These are phyloP conservation scores for Rozella allomycis DNA, from an alignment of 371 early-diverging fungal genomes.

Conservation along the genomic window DNA sequence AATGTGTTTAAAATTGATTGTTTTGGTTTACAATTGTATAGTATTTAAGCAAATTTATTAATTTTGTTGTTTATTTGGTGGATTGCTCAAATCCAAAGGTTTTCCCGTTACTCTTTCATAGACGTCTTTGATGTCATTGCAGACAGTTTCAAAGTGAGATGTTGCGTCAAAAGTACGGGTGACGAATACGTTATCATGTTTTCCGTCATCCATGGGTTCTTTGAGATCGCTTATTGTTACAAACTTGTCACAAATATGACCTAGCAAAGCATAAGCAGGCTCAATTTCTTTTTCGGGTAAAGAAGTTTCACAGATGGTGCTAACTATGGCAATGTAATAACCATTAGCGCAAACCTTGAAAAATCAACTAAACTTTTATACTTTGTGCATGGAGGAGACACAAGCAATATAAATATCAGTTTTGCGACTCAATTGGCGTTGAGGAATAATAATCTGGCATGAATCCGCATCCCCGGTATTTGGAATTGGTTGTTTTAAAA, in stretches of 20 bases:
- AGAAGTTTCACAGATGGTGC: constrained; percentile 73
- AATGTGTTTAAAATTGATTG: no score
- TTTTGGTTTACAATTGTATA: no score
- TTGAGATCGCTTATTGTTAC: constrained; percentile 52
- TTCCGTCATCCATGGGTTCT: constrained; percentile 65
- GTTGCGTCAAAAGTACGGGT: constrained; percentile 93
- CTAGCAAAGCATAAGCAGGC: constrained; percentile 65
- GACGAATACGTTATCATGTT: constrained; percentile 59
- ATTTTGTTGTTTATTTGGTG: no score
- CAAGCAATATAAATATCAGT: constrained; percentile 85
- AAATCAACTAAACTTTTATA: no score
- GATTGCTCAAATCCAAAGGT: constrained; percentile 1
- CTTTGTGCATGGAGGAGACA: constrained; percentile 64
- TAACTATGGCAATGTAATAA: constrained; percentile 76
- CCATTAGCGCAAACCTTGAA: constrained; percentile 67
- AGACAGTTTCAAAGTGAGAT: constrained; percentile 94
- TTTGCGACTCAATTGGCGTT: constrained; percentile 73
- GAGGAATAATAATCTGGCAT: constrained; percentile 84
- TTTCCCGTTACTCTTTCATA: constrained; percentile 77
- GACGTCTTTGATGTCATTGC: constrained; percentile 79
- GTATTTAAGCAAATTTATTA: no score
- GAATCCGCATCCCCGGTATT: constrained; percentile 69
- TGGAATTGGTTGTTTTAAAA: constrained; percentile 78
- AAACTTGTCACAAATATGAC: constrained; percentile 74
- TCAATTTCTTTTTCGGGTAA: constrained; percentile 73